Evolutionary conservation across 78 protist species (phyloP).

Genomic region (Chrysochromulina tobinii): DNA sequence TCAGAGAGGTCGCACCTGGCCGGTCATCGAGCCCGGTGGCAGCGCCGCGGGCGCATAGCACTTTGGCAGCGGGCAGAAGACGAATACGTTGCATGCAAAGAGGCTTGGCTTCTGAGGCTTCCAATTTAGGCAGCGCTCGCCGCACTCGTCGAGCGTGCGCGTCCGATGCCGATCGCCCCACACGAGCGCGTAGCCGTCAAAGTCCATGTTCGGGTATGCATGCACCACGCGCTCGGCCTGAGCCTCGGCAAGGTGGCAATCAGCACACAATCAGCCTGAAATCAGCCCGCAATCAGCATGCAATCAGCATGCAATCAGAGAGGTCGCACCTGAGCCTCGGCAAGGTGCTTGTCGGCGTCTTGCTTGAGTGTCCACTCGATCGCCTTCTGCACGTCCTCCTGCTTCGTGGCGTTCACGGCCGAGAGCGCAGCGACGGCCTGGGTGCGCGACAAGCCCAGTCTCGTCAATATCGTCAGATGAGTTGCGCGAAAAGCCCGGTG

Average conservation of each 20-base stretch:
- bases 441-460: not conserved
- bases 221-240: not conserved
- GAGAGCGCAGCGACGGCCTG: not conserved
- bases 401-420: not conserved
- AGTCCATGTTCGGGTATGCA: not conserved
- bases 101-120: not conserved
- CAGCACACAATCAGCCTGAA: no score
- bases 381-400: not conserved
- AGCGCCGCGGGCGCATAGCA: conserved; percentile 25
- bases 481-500: no score
- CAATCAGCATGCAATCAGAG: no score
- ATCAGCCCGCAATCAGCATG: no score
- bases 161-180: not conserved
- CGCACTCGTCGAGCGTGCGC: not conserved
- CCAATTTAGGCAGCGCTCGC: not conserved
- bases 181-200: conserved; percentile 13
- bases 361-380: not conserved
- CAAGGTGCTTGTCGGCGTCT: not conserved
- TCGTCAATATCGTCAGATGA: not conserved
- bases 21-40: not conserved
- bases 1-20: not conserved
- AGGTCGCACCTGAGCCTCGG: not conserved
- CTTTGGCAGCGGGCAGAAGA: conserved; percentile 12
- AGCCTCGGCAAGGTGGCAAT: no score
- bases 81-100: not conserved